Evolutionary conservation across 2,329 filamentous ascomycete species (phyloP).

Genomic region (Phaeosphaeriaceae sp.): DNA sequence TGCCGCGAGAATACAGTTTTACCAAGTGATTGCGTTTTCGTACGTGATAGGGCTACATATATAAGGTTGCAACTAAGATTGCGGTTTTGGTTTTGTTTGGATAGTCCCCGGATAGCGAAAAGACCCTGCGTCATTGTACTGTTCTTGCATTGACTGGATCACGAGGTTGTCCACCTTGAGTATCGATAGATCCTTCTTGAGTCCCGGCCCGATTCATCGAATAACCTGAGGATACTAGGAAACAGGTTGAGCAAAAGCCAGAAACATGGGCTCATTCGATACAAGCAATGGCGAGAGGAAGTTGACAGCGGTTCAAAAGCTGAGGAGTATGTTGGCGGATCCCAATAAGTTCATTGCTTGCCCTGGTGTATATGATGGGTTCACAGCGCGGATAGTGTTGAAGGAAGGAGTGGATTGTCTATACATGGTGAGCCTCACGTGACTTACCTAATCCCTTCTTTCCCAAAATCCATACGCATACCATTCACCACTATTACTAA

Average conservation of each 20-base stretch:
- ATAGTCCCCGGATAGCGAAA: too few relatives aligned
- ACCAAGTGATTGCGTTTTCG: too few relatives aligned
- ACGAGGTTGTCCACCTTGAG: not conserved
- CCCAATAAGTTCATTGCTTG: constrained; percentile 57
- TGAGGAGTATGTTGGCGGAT: constrained; percentile 41
- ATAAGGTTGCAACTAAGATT: too few relatives aligned
- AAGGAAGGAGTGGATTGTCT: constrained; percentile 67
- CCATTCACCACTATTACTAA: too few relatives aligned
- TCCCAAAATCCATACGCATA: not conserved
- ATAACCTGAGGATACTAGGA: too few relatives aligned
- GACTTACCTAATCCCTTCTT: not conserved
- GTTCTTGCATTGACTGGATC: not conserved
- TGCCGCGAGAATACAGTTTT: too few relatives aligned
- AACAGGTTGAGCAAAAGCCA: too few relatives aligned
- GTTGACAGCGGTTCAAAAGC: constrained; percentile 36
- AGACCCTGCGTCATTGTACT: not conserved
- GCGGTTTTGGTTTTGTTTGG: too few relatives aligned
- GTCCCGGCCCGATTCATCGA: not conserved
- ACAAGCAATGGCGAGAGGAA: constrained; percentile 12
- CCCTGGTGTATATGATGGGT: constrained; percentile 72
- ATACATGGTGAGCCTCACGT: constrained; percentile 65
- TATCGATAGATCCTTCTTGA: not conserved
- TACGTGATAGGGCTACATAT: too few relatives aligned
- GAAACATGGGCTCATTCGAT: constrained; percentile 12
- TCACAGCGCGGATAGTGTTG: constrained; percentile 68